Percentiles rank a stretch among this genome's conserved stretches.
Conservation (phyloP, 768 basidiomycete species). For the Asterophora lycoperdoides region DNA sequence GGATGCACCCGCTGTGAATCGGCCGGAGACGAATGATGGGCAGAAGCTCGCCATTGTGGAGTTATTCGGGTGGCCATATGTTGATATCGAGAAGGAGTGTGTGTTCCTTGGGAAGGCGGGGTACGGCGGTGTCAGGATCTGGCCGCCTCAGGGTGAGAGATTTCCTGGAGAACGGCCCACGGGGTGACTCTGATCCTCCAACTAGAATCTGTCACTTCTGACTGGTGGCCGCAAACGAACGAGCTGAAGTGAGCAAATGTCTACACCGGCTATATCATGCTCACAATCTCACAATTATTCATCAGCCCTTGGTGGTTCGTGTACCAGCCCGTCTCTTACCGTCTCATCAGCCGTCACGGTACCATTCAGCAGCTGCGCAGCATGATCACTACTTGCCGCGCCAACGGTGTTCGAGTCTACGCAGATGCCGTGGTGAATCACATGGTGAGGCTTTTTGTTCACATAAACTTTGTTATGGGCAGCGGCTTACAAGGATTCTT, state of each 20-base stretch:
- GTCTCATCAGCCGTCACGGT: constrained; percentile 1
- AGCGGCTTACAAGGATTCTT: background rate
- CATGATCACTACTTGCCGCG: constrained; percentile 5
- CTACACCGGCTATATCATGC: background rate
- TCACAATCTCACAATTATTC: background rate
- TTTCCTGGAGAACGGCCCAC: background rate
- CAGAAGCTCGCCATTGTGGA: constrained; percentile 8
- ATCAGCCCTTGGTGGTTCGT: constrained; percentile 7
- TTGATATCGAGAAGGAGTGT: constrained; percentile 7
- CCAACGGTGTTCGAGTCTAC: constrained; percentile 3
- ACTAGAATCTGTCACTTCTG: constrained; percentile 5
- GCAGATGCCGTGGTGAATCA: constrained; percentile 9
- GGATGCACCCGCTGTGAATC: constrained; percentile 1
- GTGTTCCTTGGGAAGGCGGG: constrained; percentile 4
- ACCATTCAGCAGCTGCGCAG: constrained; percentile 3
- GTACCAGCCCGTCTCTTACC: constrained; percentile 4
- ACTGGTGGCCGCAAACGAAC: constrained; percentile 8
- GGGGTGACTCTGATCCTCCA: too few species aligned
- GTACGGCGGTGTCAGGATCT: constrained; percentile 7
- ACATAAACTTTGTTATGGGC: too few species aligned
- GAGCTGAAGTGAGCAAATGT: constrained; percentile 3
- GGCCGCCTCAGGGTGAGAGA: constrained; percentile 3
- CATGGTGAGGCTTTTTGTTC: background rate
- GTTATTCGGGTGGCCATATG: constrained; percentile 6
- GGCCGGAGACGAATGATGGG: constrained; percentile 4